Conservation (phyloP, 2,329 filamentous ascomycete species). For the Penicillium sp. region DNA sequence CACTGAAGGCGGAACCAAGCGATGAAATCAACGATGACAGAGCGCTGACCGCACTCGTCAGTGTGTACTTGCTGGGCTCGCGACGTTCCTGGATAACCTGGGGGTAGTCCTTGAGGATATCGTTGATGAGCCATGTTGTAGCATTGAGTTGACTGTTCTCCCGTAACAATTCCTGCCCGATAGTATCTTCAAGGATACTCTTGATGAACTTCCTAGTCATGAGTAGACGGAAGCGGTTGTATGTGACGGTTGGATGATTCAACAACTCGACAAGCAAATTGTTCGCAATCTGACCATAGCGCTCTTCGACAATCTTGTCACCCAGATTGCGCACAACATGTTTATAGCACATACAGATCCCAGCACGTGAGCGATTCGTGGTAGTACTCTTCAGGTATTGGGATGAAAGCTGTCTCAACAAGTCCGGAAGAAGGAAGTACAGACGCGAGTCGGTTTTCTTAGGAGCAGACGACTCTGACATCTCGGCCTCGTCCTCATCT, state of each 20-base stretch:
- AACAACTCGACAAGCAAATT: constrained; percentile 79
- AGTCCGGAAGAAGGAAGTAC: constrained; percentile 71
- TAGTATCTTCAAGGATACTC: constrained; percentile 77
- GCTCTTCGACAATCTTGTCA: constrained; percentile 76
- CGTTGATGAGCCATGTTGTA: constrained; percentile 78
- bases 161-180: constrained; percentile 78
- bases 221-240: constrained; percentile 84
- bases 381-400: constrained; percentile 80
- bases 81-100: constrained; percentile 81
- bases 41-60: constrained; percentile 76
- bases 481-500: constrained; percentile 70
- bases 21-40: constrained; percentile 74
- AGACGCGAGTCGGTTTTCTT: constrained; percentile 71
- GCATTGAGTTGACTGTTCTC: constrained; percentile 86
- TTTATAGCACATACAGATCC: constrained; percentile 83
- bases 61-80: constrained; percentile 82
- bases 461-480: constrained; percentile 72
- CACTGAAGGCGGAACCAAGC: constrained; percentile 77
- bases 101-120: constrained; percentile 90
- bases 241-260: constrained; percentile 69
- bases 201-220: constrained; percentile 82
- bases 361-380: constrained; percentile 76
- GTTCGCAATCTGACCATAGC: constrained; percentile 77
- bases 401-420: constrained; percentile 73
- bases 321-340: constrained; percentile 76